These are phyloP conservation scores for Prunus dulcis DNA, from an alignment of 306 rosid species.

Conservation along the genomic window DNA sequence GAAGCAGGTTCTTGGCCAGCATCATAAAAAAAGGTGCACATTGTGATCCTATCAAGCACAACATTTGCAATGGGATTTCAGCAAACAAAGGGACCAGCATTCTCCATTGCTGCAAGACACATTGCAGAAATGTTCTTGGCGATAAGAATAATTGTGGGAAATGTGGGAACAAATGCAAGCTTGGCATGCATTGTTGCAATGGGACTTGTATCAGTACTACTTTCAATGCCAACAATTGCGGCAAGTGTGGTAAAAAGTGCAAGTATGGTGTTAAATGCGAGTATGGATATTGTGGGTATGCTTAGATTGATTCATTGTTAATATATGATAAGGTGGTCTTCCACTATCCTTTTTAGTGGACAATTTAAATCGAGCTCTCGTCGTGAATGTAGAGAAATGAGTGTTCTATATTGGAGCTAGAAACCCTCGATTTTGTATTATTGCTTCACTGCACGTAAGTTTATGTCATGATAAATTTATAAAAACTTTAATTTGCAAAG, in stretches of 20 bases:
- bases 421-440: not conserved
- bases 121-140: conserved; percentile 54
- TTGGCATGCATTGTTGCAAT: conserved; percentile 46
- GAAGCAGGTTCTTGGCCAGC: conserved; percentile 47
- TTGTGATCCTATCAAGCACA: conserved; percentile 27
- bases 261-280: conserved; percentile 39
- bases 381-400: not conserved
- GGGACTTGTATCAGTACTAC: conserved; percentile 43
- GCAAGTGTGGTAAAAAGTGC: conserved; percentile 60
- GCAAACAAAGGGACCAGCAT: conserved; percentile 53
- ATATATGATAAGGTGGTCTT: not conserved
- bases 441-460: no score
- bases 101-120: conserved; percentile 67
- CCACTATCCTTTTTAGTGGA: not conserved
- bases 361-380: not conserved
- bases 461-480: not conserved
- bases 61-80: conserved; percentile 51
- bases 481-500: no score
- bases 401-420: not conserved
- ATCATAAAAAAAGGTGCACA: conserved; percentile 43
- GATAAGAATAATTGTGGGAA: conserved; percentile 55
- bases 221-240: conserved; percentile 41
- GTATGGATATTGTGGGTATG: conserved; percentile 58
- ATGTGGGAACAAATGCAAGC: conserved; percentile 56
- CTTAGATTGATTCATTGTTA: conserved; percentile 5